Evolutionary conservation across 73 alveolate genomes (phyloP).

Genomic region (Paramecium biaurelia): DNA sequence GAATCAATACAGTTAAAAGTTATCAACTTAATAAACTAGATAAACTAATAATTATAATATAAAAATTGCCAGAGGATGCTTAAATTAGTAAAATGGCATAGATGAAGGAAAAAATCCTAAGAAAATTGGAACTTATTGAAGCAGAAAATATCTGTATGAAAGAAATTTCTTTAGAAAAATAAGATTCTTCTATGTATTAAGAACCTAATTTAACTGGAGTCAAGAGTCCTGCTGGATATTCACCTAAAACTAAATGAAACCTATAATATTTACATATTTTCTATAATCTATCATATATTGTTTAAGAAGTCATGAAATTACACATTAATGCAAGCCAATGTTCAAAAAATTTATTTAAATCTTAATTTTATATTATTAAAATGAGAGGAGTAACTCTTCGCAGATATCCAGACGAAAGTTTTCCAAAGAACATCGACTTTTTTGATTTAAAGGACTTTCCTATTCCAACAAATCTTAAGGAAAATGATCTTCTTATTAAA

Average conservation of each 20-base stretch:
- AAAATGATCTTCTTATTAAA: conserved; percentile 30
- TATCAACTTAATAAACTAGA: not conserved
- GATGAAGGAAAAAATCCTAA: not conserved
- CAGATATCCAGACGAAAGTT: conserved; percentile 6
- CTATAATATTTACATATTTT: not conserved
- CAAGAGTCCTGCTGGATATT: not conserved
- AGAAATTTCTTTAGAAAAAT: not conserved
- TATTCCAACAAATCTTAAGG: conserved; percentile 11
- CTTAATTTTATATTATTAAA: not conserved
- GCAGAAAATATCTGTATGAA: not conserved
- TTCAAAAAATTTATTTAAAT: not conserved
- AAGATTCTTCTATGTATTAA: not conserved
- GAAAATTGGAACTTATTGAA: not conserved
- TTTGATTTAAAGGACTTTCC: not conserved
- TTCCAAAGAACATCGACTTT: conserved; percentile 22
- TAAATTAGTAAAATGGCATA: not conserved
- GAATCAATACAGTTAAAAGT: not conserved
- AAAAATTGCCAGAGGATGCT: not conserved
- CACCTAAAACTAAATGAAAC: not conserved
- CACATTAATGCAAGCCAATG: not conserved
- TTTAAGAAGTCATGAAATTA: not conserved
- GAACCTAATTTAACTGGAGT: not conserved
- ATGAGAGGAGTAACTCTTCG: conserved; percentile 29
- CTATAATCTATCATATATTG: not conserved
- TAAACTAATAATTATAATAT: not conserved